phyloP scores from a whole-genome alignment of 2,329 filamentous ascomycete genomes.

The Didymella lethalis region DNA sequence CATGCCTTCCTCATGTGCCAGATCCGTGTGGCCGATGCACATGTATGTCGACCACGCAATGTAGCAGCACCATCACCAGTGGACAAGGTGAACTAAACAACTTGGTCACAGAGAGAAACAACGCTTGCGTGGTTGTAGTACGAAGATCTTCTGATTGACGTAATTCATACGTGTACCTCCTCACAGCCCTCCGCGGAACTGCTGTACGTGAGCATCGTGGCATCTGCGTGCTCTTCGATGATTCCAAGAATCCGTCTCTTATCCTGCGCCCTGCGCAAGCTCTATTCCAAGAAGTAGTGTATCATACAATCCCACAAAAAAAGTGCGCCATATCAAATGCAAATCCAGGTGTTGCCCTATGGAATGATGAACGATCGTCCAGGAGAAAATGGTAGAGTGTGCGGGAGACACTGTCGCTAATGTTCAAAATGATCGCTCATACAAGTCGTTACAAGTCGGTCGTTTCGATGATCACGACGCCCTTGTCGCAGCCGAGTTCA shows the following conservation, averaged over 20 bases:
- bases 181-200: not conserved
- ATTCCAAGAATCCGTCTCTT: not conserved
- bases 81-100: not conserved
- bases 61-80: not conserved
- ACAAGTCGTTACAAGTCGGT: conserved; percentile 10
- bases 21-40: conserved; percentile 6
- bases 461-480: conserved; percentile 29
- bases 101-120: not conserved
- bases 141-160: conserved; percentile 1
- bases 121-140: not conserved
- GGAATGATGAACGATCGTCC: conserved; percentile 1
- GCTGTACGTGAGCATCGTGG: conserved; percentile 6
- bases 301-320: conserved; percentile 12
- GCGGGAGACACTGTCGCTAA: conserved; percentile 33
- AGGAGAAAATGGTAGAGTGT: conserved; percentile 17
- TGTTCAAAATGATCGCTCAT: conserved; percentile 27
- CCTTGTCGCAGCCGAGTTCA: conserved; percentile 31
- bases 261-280: conserved; percentile 11
- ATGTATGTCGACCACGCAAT: not conserved
- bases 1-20: not conserved
- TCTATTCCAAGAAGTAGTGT: conserved; percentile 17
- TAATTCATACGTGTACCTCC: conserved; percentile 2
- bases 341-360: conserved; percentile 15
- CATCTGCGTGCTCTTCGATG: conserved; percentile 17
- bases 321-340: conserved; percentile 19